Percentiles rank a stretch among this genome's conserved stretches.
These are phyloP conservation scores for Musa beccarii DNA, from an alignment of 176 grass and related monocot genomes.

Conservation along the genomic window DNA sequence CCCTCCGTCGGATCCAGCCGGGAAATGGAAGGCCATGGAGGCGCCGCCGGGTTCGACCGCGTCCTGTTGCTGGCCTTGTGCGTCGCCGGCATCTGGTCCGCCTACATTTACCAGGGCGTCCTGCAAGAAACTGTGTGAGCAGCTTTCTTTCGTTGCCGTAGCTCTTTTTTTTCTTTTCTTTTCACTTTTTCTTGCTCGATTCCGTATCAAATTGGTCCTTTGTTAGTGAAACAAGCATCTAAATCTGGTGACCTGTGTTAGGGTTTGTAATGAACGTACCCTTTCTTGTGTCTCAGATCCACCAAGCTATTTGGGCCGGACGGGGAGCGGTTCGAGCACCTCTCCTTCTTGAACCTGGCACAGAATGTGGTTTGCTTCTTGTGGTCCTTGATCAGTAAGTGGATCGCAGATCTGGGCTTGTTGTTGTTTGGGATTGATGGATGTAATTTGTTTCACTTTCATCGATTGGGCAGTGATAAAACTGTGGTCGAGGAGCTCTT, in stretches of 20 bases:
- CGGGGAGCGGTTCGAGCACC: conserved; percentile 71
- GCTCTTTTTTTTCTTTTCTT: not conserved
- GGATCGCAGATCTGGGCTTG: not conserved
- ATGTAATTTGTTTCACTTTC: conserved; percentile 1
- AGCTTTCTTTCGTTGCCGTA: not conserved
- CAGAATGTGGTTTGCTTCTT: conserved; percentile 83
- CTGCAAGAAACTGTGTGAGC: conserved; percentile 86
- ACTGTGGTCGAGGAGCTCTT: conserved; percentile 55
- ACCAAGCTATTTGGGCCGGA: conserved; percentile 92
- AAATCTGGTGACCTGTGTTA: not conserved
- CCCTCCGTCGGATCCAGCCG: not conserved
- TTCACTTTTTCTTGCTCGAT: not conserved
- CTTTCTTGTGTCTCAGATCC: conserved; percentile 39
- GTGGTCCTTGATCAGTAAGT: conserved; percentile 93
- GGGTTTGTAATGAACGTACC: not conserved
- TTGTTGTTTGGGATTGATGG: not conserved
- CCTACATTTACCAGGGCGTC: conserved; percentile 93
- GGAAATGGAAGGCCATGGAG: conserved; percentile 37
- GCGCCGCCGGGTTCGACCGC: conserved; percentile 29
- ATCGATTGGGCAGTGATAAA: conserved; percentile 58
- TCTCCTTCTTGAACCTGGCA: conserved; percentile 88
- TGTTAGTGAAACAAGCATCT: not conserved
- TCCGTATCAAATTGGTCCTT: not conserved
- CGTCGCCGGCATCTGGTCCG: conserved; percentile 84
- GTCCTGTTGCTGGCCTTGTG: conserved; percentile 77